Evolutionary conservation across 306 rosid species (phyloP), one percentile per base, ranked within the genome.

Genomic region (Dalbergia cochinchinensis): DNA sequence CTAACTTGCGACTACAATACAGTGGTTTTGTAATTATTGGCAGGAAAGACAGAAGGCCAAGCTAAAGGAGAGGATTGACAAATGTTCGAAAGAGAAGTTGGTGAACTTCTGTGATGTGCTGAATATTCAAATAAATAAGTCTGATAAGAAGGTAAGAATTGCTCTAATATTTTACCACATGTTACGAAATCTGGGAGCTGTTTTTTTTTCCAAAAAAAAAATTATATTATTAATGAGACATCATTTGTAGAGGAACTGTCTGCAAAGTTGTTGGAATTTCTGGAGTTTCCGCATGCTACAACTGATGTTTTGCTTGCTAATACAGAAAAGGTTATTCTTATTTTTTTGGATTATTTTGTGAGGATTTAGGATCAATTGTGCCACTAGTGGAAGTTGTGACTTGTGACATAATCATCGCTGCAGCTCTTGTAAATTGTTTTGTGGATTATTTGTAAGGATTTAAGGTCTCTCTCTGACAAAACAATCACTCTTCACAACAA

Each of bases 281-380:
- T 93, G 92, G 97, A 89, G 77, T 91, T 91, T 14, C 98, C 97
- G 47, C 93, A 91, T 85, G 88, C 86, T 53, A 93, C 98, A 13
- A 91, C 98, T 35, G 94, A 90, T 68, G 78, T 80, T 73, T 79
- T 93, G 81, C 94, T 93, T 39, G 89, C 97, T 78, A 93, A 91
- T 45, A 89, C 83, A 68, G 90, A 87, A 39, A 93, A 87, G 98
- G 98, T 93, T 10, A 22, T 11, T 45, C 63, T 11, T 51, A 11
- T 33, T 66, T 63, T 26, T 26, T 61, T 33, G 69, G 31, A 19
- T 72, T 14, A 50, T 50, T 74, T 4, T 44, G 12, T 39, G 15
- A 11, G 37, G 37, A 18, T 47, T 45, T 45, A 47, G 7, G 10
- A 45, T 45, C 13, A 16, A 4, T n/a, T 47, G 31, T 26, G 22